These are phyloP conservation scores for Elsinoe perseae DNA, from an alignment of 2,329 filamentous ascomycete genomes.

Conservation along the genomic window DNA sequence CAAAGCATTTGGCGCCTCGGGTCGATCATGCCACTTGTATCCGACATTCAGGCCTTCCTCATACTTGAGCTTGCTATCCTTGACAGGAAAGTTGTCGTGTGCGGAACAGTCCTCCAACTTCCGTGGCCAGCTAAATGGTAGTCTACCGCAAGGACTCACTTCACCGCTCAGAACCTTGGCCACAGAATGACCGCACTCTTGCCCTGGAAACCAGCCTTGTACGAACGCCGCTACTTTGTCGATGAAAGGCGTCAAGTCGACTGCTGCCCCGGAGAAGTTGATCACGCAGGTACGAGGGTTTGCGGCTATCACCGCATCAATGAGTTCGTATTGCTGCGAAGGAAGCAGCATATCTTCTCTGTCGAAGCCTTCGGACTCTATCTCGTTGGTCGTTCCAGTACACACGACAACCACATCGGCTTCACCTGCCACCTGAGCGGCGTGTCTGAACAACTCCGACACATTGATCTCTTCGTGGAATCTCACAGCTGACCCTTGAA, in stretches of 20 bases:
- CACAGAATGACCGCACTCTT: slow-evolving; percentile 74
- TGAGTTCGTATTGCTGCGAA: slow-evolving; percentile 36
- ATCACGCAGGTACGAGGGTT: slow-evolving; percentile 66
- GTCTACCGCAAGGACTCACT: slow-evolving; percentile 63
- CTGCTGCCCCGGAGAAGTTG: slow-evolving; percentile 68
- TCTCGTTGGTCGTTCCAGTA: slow-evolving; percentile 45
- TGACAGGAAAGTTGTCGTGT: slow-evolving; percentile 38
- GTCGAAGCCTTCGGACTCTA: slow-evolving; percentile 48
- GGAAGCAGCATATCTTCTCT: slow-evolving; percentile 55
- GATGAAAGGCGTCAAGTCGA: slow-evolving; percentile 34
- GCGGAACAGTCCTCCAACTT: slow-evolving; percentile 55
- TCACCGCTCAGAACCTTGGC: slow-evolving; percentile 69
- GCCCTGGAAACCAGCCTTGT: slow-evolving; percentile 47
- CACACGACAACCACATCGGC: slow-evolving; percentile 64
- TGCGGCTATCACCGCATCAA: slow-evolving; percentile 55
- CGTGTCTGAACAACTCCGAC: slow-evolving; percentile 35
- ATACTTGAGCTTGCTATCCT: slow-evolving; percentile 58
- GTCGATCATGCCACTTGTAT: slow-evolving; percentile 71
- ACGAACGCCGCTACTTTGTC: slow-evolving; percentile 19
- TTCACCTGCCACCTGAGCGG: slow-evolving; percentile 52
- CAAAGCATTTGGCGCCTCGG: slow-evolving; percentile 58
- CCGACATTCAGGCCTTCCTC: slow-evolving; percentile 74
- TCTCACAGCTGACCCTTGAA: not conserved
- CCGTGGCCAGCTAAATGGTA: slow-evolving; percentile 76
- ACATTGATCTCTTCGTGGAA: not conserved